Evolutionary conservation across 2,329 filamentous ascomycete genomes (phyloP), one percentile per base, ranked within the genome.

Genomic region (Emmonsiellopsis sp.): DNA sequence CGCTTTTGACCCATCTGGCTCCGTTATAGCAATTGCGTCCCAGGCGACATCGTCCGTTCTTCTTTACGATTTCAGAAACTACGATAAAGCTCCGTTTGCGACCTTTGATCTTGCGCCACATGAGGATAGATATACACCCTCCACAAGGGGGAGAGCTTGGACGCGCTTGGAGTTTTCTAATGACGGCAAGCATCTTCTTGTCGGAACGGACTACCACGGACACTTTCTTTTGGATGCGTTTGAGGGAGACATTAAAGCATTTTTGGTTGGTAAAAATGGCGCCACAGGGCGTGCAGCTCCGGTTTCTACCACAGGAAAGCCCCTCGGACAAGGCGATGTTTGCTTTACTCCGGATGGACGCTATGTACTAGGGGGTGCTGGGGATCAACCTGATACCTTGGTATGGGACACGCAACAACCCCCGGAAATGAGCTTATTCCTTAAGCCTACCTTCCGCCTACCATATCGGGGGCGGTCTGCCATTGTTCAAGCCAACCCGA

Each of bases 141-240:
- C 72, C 44, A 77, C 72, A 48, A 76, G 73, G 31, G 72, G 72
- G 37, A 65, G 72, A 44, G 70, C 67, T 60, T 98, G 93, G 93
- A 93, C 88, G 1, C 90, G 87, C 61, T 78, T 98, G 42, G 90
- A 95, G 63, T 97, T 98, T 67, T 93, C 89, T 54, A 98, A 98
- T 63, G 93, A 98, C 64, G 93, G 93, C 15, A 95, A 95, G 65
- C 82, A 82, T 56, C 72, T 98, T 47, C 78, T 98, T 5, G 70
- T 98, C 15, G 88, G 87, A 11, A 97, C 92, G 2, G 88, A 85
- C 48, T 89, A 87, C 6, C 79, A 79, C 50, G 89, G 90, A 0
- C 93, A 98, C 69, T 95, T 93, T 64, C 74, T 98, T 2, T 76
- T 98, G n/a, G 93, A 98, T 67, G 88, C 92, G 1, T 97, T 96